Evolutionary conservation across 2,329 filamentous ascomycete genomes (phyloP), one percentile per base, ranked within the genome.

Genomic region (Penicillium palitans): DNA sequence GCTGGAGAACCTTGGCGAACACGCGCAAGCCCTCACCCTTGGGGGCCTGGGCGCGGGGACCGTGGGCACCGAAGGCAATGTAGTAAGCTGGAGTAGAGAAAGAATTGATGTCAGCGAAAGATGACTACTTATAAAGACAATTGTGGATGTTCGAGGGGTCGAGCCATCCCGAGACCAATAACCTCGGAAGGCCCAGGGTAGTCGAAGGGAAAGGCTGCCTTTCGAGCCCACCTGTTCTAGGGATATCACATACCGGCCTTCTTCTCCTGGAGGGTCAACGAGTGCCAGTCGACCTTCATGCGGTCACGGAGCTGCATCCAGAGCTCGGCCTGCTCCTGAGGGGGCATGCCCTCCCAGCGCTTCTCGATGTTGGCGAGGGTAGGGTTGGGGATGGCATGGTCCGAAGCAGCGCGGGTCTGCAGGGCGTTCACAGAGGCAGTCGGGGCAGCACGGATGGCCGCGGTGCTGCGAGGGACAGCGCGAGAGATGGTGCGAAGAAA

Each of bases 301-400:
- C 95, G 90, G 82, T 99, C 95, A 79, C 95, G 87, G 79, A 99
- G 84, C 70, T 90, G 84, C 95, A 99, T 99, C 95, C 95, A 99
- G 72, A 99, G 84, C 76, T 99, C 95, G 68, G 95, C 95, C 87
- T 99, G 95, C 86, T 99, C 95, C 84, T 96, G 92, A 66, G 95
- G 91, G 60, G 93, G 93, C 90, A 98, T 93, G 65, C 83, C 86
- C 84, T 99, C 95, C 95, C 95, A 99, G 83, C 95, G 86, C 89
- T 96, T 97, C 88, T 99, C 95, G 75, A 99, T 98, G 81, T 96
- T 92, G 80, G 91, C 90, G 74, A 99, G 87, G 59, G 91, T 97
- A 70, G 96, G 95, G 84, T 97, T 98, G 74, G 93, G 96, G 81
- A 99, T 96, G 76, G 93, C 93, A 79, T 96, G 92, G 70, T 90